phyloP scores from a whole-genome alignment of 2,329 filamentous ascomycete genomes.

The Cladosporium sp. region DNA sequence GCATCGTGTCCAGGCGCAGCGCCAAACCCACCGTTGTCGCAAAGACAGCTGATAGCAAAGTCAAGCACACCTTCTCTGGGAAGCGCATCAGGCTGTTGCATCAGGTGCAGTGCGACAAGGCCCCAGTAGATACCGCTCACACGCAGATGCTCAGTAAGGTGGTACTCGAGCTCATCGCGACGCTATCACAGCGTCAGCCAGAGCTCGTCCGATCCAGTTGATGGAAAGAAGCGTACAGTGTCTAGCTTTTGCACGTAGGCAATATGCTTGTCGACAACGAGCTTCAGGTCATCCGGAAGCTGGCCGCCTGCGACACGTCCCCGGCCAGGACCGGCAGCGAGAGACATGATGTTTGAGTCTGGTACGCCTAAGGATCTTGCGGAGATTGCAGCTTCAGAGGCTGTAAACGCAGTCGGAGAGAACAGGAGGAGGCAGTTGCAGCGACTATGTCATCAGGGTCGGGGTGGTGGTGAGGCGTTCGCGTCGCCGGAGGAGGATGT shows the following conservation, averaged over 20 bases:
- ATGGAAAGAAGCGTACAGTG: slow-evolving; percentile 58
- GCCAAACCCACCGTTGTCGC: slow-evolving; percentile 85
- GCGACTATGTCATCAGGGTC: slow-evolving; percentile 12
- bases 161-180: slow-evolving; percentile 95
- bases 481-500: slow-evolving; percentile 15
- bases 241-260: slow-evolving; percentile 92
- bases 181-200: slow-evolving; percentile 53
- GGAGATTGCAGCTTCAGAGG: slow-evolving; percentile 14
- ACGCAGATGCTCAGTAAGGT: slow-evolving; percentile 94
- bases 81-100: slow-evolving; percentile 77
- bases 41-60: slow-evolving; percentile 94
- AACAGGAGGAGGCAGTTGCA: slow-evolving; percentile 10
- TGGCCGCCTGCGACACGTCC: slow-evolving; percentile 42
- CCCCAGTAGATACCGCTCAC: slow-evolving; percentile 98
- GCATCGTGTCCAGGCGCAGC: slow-evolving; percentile 92
- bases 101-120: slow-evolving; percentile 80
- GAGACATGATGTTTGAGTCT: slow-evolving; percentile 50
- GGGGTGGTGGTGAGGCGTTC: not conserved
- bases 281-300: slow-evolving; percentile 50
- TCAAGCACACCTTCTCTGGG: slow-evolving; percentile 79
- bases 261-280: slow-evolving; percentile 70
- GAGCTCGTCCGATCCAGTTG: slow-evolving; percentile 20
- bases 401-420: slow-evolving; percentile 8
- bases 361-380: slow-evolving; percentile 15
- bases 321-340: slow-evolving; percentile 61